Conservation (phyloP, 257 asterid genomes). For the Petrea volubilis region DNA sequence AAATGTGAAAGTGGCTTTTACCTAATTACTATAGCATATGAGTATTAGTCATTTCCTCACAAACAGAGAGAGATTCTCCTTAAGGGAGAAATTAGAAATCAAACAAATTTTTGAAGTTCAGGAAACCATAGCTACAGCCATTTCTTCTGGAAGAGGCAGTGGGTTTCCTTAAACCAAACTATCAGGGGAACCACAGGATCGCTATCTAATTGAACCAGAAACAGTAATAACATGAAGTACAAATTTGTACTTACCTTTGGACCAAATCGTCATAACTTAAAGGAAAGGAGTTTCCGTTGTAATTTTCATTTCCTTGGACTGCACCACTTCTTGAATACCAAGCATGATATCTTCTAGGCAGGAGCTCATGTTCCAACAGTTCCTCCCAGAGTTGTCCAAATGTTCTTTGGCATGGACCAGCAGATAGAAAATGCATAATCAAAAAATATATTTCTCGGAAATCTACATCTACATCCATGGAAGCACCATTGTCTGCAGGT, state of each 20-base stretch:
- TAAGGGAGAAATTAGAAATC: background rate
- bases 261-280: slow-evolving; percentile 58
- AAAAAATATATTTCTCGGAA: slow-evolving; percentile 82
- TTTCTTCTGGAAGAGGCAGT: slow-evolving; percentile 6
- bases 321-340: slow-evolving; percentile 71
- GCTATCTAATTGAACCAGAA: slow-evolving; percentile 17
- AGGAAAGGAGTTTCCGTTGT: slow-evolving; percentile 72
- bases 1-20: background rate
- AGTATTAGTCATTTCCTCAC: background rate
- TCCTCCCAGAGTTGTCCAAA: slow-evolving; percentile 62
- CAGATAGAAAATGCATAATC: slow-evolving; percentile 89
- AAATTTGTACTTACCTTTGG: slow-evolving; percentile 48
- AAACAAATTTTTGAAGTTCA: slow-evolving; percentile 1
- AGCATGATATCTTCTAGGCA: slow-evolving; percentile 96
- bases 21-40: background rate
- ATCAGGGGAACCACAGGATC: slow-evolving; percentile 9
- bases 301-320: slow-evolving; percentile 36
- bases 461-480: slow-evolving; percentile 68
- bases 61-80: background rate
- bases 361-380: slow-evolving; percentile 81
- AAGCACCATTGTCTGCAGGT: slow-evolving; percentile 43
- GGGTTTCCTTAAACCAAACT: slow-evolving; percentile 15
- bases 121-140: background rate
- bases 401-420: slow-evolving; percentile 87
- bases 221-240: background rate